phyloP scores from a whole-genome alignment of 345 rosid species.

The Rhodamnia rubescens region DNA sequence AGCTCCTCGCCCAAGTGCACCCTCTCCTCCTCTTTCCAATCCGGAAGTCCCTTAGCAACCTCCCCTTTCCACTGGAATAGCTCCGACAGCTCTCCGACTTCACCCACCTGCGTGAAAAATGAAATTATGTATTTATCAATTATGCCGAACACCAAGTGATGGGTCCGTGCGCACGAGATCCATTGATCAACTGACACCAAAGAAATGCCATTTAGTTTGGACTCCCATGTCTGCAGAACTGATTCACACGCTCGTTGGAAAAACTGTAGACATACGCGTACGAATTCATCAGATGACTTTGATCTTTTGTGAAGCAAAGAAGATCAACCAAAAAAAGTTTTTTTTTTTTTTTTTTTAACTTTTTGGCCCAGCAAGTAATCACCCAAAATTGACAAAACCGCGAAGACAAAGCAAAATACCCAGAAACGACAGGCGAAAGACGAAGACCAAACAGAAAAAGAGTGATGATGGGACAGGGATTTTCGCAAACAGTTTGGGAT shows the following conservation, averaged over 20 bases:
- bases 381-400: not conserved
- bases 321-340: not conserved
- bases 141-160: not conserved
- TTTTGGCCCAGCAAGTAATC: not conserved
- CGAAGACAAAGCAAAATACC: not conserved
- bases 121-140: not conserved
- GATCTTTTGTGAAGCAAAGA: not conserved
- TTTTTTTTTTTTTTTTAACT: not conserved
- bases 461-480: not conserved
- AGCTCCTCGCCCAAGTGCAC: conserved; percentile 83
- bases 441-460: not conserved
- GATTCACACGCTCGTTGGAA: not conserved
- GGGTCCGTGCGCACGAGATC: not conserved
- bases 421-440: not conserved
- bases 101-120: conserved; percentile 52
- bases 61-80: conserved; percentile 98
- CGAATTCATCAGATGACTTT: not conserved
- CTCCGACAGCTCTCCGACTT: conserved; percentile 88
- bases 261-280: no score
- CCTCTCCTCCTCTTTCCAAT: conserved; percentile 80
- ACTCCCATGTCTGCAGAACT: not conserved
- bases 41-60: conserved; percentile 75
- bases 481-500: not conserved
- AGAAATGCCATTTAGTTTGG: not conserved
- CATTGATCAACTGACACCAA: not conserved